Conservation (phyloP, 805 yeast species). For the Lipomyces sp. region DNA sequence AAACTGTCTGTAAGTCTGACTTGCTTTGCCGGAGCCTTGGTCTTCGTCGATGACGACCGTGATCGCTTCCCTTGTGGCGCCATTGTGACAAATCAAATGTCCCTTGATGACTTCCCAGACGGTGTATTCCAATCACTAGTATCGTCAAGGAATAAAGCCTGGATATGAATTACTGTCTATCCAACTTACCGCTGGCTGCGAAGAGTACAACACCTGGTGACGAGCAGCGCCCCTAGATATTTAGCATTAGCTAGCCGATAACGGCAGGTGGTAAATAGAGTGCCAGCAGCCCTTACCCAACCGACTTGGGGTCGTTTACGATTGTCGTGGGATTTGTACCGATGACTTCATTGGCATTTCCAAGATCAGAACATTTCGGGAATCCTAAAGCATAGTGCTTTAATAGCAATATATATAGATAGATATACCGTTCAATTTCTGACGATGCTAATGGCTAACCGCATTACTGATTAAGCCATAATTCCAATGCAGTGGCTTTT, state of each 20-base stretch:
- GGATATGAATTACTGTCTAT: background rate
- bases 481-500: background rate
- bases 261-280: conserved; percentile 1
- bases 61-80: conserved; percentile 17
- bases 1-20: conserved; percentile 24
- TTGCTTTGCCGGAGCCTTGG: conserved; percentile 15
- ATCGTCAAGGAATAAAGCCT: background rate
- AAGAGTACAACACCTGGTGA: background rate
- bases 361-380: background rate
- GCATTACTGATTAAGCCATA: background rate
- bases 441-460: background rate
- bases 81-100: background rate
- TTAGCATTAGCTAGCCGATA: background rate
- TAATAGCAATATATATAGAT: background rate
- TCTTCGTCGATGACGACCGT: conserved; percentile 8
- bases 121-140: background rate
- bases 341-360: background rate
- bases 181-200: background rate
- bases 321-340: background rate
- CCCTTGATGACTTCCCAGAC: background rate
- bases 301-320: background rate
- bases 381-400: background rate
- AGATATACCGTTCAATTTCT: background rate
- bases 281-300: background rate
- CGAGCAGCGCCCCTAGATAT: background rate